Evolutionary conservation across 2,329 filamentous ascomycete genomes (phyloP).

Genomic region (Xylariaceae sp.): DNA sequence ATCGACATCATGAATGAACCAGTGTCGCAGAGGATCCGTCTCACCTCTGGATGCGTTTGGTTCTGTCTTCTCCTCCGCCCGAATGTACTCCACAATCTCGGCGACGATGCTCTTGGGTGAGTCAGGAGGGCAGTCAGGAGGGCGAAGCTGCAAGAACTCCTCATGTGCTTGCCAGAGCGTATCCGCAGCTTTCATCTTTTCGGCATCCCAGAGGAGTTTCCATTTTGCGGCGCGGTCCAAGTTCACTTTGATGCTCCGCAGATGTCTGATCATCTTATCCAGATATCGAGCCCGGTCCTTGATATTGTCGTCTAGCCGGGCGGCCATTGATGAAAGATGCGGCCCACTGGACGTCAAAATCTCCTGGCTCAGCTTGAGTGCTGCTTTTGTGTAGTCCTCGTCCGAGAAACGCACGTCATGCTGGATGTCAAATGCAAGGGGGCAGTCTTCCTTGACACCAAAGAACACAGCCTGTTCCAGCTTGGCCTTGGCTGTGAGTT

Average conservation of each 20-base stretch:
- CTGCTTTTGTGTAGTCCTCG: conserved; percentile 68
- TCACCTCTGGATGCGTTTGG: conserved; percentile 59
- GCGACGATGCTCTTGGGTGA: conserved; percentile 64
- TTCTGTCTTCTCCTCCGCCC: conserved; percentile 66
- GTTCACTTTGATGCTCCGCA: conserved; percentile 57
- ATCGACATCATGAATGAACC: conserved; percentile 72
- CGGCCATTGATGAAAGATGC: conserved; percentile 64
- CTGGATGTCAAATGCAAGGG: conserved; percentile 73
- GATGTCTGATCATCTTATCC: conserved; percentile 63
- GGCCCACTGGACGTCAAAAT: conserved; percentile 71
- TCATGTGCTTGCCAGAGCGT: conserved; percentile 79
- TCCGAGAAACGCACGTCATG: conserved; percentile 58
- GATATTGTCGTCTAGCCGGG: conserved; percentile 76
- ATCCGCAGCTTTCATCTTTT: conserved; percentile 76
- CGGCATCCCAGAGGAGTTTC: conserved; percentile 79
- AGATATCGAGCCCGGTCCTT: conserved; percentile 65
- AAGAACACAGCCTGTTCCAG: conserved; percentile 94
- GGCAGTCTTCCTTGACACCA: conserved; percentile 71
- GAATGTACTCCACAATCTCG: conserved; percentile 68
- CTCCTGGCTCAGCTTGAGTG: conserved; percentile 69
- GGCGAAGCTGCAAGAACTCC: conserved; percentile 51
- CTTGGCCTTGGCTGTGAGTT: conserved; percentile 77
- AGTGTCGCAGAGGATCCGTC: conserved; percentile 73
- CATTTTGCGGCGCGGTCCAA: conserved; percentile 65
- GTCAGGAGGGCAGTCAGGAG: too few species aligned